phyloP scores from a whole-genome alignment of 1,284 basidiomycete species.

The Trichosporon faecale region DNA sequence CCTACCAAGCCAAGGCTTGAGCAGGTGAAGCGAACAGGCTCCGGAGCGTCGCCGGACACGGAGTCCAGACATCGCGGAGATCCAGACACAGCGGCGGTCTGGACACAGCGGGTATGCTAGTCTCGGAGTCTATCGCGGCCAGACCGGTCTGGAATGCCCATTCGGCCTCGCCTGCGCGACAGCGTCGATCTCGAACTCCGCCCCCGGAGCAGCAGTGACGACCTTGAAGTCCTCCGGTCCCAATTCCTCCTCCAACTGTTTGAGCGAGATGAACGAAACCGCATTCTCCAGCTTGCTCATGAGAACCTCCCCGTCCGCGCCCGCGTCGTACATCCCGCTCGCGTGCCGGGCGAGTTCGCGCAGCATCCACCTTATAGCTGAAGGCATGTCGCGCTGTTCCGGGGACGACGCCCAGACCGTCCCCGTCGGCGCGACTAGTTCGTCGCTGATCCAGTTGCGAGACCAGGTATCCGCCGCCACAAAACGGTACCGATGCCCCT shows the following conservation, averaged over 20 bases:
- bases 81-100: too few species aligned
- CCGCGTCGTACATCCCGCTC: not conserved
- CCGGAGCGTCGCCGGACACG: too few species aligned
- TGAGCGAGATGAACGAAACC: constrained; percentile 65
- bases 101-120: too few species aligned
- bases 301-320: not conserved
- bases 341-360: not conserved
- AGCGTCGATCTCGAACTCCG: not conserved
- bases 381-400: not conserved
- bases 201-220: not conserved
- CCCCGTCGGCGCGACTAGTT: not conserved
- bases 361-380: not conserved
- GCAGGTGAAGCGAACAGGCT: too few species aligned
- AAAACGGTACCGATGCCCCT: constrained; percentile 21
- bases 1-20: too few species aligned
- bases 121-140: not conserved
- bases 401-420: not conserved
- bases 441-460: not conserved
- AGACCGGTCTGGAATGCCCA: not conserved
- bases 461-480: not conserved
- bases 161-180: not conserved
- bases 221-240: constrained; percentile 69
- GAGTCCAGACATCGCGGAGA: too few species aligned
- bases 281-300: not conserved
- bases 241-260: constrained; percentile 69